A percentile compares a stretch with the other conserved stretches of the same genome.
These are phyloP conservation scores for Solanum paucissectum DNA, from an alignment of 257 asterid species.

Conservation along the genomic window DNA sequence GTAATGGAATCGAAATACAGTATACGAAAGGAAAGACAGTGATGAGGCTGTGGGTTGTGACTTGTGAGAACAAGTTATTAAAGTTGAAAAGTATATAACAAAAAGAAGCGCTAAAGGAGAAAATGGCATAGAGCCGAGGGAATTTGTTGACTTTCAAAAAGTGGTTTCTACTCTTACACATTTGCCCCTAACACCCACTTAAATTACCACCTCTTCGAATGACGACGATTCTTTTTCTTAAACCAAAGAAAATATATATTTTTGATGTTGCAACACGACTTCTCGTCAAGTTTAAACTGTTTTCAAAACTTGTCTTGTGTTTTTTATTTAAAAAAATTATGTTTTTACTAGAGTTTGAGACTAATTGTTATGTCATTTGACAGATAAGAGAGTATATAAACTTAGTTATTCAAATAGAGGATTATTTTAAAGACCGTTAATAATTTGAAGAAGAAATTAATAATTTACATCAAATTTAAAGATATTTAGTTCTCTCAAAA, in stretches of 20 bases:
- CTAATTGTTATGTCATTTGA: no score
- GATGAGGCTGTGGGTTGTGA: not conserved
- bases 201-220: not conserved
- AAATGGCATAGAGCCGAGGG: not conserved
- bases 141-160: conserved; percentile 1
- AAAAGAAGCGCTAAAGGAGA: not conserved
- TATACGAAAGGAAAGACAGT: not conserved
- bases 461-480: no score
- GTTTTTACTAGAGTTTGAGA: no score
- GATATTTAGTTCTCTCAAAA: no score
- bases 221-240: not conserved
- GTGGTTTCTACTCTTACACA: not conserved
- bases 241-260: not conserved
- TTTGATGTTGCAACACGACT: no score
- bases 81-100: not conserved
- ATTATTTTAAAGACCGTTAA: no score
- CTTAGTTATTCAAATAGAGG: no score
- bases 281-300: no score
- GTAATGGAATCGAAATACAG: not conserved
- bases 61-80: not conserved
- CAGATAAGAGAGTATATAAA: no score
- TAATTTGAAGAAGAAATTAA: no score
- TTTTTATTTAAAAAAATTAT: no score
- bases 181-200: not conserved
- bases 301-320: accelerated